phyloP scores from a whole-genome alignment of 202 grass and related monocot species.

The Carex arenaria region DNA sequence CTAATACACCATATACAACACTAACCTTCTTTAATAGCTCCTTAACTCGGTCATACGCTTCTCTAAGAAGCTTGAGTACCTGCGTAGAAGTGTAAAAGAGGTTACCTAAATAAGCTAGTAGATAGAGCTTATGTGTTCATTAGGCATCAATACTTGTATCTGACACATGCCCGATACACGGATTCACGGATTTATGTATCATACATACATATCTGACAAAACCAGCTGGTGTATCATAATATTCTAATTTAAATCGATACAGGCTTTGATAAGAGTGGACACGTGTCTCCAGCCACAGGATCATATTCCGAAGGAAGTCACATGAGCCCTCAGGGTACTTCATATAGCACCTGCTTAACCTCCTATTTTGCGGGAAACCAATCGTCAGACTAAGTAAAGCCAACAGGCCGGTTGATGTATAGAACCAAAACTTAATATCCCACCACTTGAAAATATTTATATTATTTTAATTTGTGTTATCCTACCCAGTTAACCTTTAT shows the following conservation, averaged over 20 bases:
- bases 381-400: background rate
- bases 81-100: slow-evolving; percentile 24
- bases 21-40: slow-evolving; percentile 83
- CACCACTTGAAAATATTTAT: background rate
- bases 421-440: background rate
- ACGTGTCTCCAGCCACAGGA: background rate
- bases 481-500: background rate
- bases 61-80: slow-evolving; percentile 92
- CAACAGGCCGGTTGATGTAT: background rate
- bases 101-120: background rate
- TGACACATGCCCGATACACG: background rate
- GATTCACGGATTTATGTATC: background rate
- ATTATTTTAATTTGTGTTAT: background rate
- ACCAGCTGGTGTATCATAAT: background rate
- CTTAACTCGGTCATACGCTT: slow-evolving; percentile 91
- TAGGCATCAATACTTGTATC: background rate
- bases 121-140: background rate
- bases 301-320: background rate
- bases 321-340: background rate
- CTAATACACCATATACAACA: slow-evolving; percentile 5
- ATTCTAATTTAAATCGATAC: background rate
- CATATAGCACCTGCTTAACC: background rate
- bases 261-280: background rate
- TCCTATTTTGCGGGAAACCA: background rate
- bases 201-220: background rate